Base-by-base conservation (phyloP, 139 green algal genomes). In the Nannochloris sp. region DNA sequence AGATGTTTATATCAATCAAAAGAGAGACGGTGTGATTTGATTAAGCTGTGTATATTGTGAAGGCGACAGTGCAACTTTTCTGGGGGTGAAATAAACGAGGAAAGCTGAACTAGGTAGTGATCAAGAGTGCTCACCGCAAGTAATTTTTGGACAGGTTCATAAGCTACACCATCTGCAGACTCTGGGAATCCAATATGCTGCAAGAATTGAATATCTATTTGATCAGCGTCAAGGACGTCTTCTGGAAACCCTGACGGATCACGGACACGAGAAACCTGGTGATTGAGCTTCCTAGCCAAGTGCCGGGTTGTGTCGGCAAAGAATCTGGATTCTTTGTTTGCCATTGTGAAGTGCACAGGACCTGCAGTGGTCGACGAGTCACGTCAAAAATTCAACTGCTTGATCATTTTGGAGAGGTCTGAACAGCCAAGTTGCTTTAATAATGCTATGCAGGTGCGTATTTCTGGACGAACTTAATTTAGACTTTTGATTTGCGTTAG, bases 141-240 rank as follows among this genome's bases (percentile, higher is more conserved):
- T 29, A 84, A 56, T 6, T 60, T 54, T 48, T 84, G 78, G 1
- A 67, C 46, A 5, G 74, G 58, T 3, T 84, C 78, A 54, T 78
- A 84, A 4, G 75, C 71, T 29, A 84, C 39, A 46, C 65, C 68
- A 31, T 84, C 78, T 13, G 71, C 61, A 3, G 29, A 24, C n/a
- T 79, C 78, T 19, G 78, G 78, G 32, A 83, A 77, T 15, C 78
- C 78, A 32, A 32, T 1, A 46, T 73, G 45, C 23, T 56, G 12
- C 58, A 36, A 31, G 25, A 65, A 69, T 7, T 32, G 19, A 8
- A 56, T 36, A 32, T 61, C 45, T 36, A 73, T 3, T 2, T 23
- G 15, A 2, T 6, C 6, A 4, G 8, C 42, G 4, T n/a, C 15
- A 4, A 77, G 64, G n/a, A 67, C 45, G 47, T 78, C 71, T 5